phyloP scores from a whole-genome alignment of 2,329 filamentous ascomycete genomes.

The Fusarium lyarnte region DNA sequence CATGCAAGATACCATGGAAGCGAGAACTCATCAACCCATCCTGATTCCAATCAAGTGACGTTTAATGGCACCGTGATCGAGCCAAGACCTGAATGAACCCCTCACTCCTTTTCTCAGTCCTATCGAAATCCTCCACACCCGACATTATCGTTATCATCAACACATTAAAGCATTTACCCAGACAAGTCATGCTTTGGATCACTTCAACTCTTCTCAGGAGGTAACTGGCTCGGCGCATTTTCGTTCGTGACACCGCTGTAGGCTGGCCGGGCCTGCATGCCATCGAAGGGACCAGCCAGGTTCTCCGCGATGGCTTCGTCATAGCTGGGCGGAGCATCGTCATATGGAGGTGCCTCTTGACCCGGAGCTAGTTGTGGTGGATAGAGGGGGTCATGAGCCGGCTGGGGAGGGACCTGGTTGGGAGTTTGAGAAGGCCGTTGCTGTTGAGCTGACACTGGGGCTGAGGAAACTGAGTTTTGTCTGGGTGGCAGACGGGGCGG shows the following conservation, averaged over 20 bases:
- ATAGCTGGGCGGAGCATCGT: conserved; percentile 93
- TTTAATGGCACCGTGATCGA: background rate
- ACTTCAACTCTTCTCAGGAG: conserved; percentile 52
- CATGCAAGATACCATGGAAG: background rate
- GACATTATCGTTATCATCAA: conserved; percentile 20
- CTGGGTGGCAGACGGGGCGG: conserved; percentile 51
- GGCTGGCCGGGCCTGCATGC: conserved; percentile 66
- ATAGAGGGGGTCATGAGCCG: conserved; percentile 61
- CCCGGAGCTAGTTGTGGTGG: conserved; percentile 62
- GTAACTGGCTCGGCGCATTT: conserved; percentile 64
- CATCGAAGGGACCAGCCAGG: conserved; percentile 75
- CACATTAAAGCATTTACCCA: conserved; percentile 7
- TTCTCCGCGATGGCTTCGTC: conserved; percentile 89
- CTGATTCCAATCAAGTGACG: background rate
- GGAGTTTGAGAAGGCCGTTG: conserved; percentile 37
- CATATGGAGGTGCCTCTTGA: conserved; percentile 59
- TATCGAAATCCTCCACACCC: conserved; percentile 2
- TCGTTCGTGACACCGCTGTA: conserved; percentile 73
- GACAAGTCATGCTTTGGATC: background rate
- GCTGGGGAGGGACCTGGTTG: conserved; percentile 43
- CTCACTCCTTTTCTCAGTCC: background rate
- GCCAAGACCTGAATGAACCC: conserved; percentile 9
- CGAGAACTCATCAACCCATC: background rate
- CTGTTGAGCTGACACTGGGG: conserved; percentile 22
- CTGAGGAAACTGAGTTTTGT: conserved; percentile 42